A percentile compares a stretch with the other conserved stretches of the same genome.
Conservation (phyloP, 495 filamentous ascomycete genomes). For the Penicillium steckii region DNA sequence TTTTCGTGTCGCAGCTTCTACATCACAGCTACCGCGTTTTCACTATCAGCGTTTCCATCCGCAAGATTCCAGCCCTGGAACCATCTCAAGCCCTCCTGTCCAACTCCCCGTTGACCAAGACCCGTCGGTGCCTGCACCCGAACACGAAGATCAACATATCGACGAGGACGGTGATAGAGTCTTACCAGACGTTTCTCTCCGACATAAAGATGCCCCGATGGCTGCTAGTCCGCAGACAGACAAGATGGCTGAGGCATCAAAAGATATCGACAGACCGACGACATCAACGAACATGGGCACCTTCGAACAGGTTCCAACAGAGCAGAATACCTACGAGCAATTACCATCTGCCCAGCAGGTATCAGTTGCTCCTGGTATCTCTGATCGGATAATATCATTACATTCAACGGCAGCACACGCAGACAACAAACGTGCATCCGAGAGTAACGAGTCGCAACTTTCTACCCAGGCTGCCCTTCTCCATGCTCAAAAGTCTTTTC, state of each 20-base stretch:
- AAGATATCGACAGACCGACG: constrained; percentile 16
- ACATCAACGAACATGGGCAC: constrained; percentile 4
- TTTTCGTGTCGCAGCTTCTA: constrained; percentile 36
- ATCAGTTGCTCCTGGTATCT: constrained; percentile 21
- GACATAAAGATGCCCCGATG: background rate
- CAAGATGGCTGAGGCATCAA: background rate
- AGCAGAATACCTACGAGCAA: constrained; percentile 30
- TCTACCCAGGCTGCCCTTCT: constrained; percentile 52
- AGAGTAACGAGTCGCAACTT: constrained; percentile 33
- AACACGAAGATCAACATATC: too few species aligned
- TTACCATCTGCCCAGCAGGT: constrained; percentile 42
- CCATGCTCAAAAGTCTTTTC: constrained; percentile 47
- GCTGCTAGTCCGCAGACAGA: background rate
- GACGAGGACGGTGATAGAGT: background rate
- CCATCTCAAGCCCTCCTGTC: background rate
- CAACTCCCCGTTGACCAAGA: background rate
- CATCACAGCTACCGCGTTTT: constrained; percentile 46
- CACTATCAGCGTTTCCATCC: constrained; percentile 40
- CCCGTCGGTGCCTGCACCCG: background rate
- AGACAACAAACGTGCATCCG: constrained; percentile 19
- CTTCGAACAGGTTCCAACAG: constrained; percentile 4
- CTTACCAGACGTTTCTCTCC: background rate
- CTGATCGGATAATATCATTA: constrained; percentile 38
- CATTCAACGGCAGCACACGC: constrained; percentile 36
- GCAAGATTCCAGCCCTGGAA: constrained; percentile 1